phyloP scores from a whole-genome alignment of 1,284 basidiomycete genomes.

The Phaffia rhodozyma region DNA sequence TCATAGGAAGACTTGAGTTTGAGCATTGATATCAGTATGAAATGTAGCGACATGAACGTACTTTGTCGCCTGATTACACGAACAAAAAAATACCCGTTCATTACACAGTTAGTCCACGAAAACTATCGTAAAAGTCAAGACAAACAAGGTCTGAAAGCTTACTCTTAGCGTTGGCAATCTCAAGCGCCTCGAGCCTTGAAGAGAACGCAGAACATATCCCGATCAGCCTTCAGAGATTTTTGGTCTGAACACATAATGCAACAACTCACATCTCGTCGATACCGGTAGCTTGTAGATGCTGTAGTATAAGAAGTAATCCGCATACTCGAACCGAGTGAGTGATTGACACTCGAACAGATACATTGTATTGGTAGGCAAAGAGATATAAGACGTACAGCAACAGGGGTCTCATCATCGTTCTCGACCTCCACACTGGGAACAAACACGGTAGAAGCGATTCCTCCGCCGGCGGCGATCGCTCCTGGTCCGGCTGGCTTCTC shows the following conservation, averaged over 20 bases:
- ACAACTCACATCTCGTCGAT: conserved; percentile 3
- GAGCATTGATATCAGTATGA: neutral
- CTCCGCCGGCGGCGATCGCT: conserved; percentile 15
- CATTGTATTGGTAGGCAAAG: neutral
- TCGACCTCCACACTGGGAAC: neutral
- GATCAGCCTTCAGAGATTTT: neutral
- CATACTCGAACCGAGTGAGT: neutral
- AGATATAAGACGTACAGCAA: neutral
- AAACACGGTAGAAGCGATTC: neutral
- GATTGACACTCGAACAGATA: too few relatives aligned
- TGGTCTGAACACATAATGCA: neutral
- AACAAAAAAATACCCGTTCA: neutral
- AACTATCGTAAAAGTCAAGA: too few relatives aligned
- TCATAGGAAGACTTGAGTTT: neutral
- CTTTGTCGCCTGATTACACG: neutral
- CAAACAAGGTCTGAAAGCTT: neutral
- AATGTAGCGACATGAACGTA: neutral
- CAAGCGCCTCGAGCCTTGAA: conserved; percentile 13
- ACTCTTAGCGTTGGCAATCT: conserved; percentile 14
- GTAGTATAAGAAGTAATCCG: neutral
- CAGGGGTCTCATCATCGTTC: neutral
- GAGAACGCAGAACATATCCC: neutral
- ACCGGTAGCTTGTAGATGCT: conserved; percentile 13
- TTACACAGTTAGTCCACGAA: too few relatives aligned
- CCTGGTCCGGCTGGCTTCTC: conserved; percentile 10